These are phyloP conservation scores for Agrostemma githago DNA, from an alignment of 148 eudicot species.

Conservation along the genomic window DNA sequence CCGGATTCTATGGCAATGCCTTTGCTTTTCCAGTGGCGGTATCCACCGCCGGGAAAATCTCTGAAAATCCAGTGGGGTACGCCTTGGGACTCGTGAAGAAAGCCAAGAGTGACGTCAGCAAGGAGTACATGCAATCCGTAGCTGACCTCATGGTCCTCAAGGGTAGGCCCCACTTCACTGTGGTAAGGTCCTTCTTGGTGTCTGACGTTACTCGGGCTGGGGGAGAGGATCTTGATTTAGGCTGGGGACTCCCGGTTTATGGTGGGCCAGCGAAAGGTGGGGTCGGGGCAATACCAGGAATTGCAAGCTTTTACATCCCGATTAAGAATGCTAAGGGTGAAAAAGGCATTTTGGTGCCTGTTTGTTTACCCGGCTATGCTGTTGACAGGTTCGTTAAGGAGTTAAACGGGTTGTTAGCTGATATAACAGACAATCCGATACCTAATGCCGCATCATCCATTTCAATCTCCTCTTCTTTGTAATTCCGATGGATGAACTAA, in stretches of 20 bases:
- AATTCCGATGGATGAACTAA: not conserved
- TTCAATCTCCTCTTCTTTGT: conserved; percentile 23
- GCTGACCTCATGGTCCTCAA: conserved; percentile 36
- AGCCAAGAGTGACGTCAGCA: conserved; percentile 31
- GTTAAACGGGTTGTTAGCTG: conserved; percentile 21
- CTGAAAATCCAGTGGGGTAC: conserved; percentile 32
- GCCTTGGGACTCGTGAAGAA: conserved; percentile 37
- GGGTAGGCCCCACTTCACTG: conserved; percentile 30
- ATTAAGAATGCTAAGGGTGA: conserved; percentile 26
- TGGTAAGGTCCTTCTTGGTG: conserved; percentile 24
- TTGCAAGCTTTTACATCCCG: conserved; percentile 27
- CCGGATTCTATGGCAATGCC: conserved; percentile 47
- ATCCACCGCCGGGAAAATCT: conserved; percentile 30
- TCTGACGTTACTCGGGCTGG: conserved; percentile 33
- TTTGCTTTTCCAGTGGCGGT: conserved; percentile 25
- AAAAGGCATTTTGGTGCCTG: conserved; percentile 30
- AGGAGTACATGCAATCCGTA: conserved; percentile 42
- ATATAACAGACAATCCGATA: not conserved
- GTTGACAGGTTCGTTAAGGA: conserved; percentile 29
- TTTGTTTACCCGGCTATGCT: conserved; percentile 30
- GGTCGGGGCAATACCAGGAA: conserved; percentile 24
- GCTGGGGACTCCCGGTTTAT: conserved; percentile 46
- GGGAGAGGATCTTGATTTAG: conserved; percentile 31
- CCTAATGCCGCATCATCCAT: not conserved
- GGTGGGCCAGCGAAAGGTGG: conserved; percentile 31